Percentiles rank a stretch among this genome's conserved stretches.
Conservation (phyloP, 345 rosid genomes). For the Arabis alpina region DNA sequence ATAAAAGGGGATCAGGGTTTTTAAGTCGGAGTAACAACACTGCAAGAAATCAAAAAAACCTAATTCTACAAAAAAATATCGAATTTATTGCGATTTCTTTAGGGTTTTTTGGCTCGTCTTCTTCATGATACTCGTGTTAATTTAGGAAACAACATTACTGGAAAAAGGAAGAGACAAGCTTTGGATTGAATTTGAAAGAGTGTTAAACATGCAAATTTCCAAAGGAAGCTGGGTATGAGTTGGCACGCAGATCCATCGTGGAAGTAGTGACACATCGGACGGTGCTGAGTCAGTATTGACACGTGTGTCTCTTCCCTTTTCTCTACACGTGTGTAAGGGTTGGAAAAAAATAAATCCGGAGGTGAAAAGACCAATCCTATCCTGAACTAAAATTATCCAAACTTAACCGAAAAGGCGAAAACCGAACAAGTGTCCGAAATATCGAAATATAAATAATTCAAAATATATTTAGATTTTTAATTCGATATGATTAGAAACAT, state of each 20-base stretch:
- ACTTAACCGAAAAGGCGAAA: too few species aligned
- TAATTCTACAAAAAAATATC: not conserved
- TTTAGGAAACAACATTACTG: constrained; percentile 10
- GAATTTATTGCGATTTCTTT: not conserved
- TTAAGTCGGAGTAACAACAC: constrained; percentile 18
- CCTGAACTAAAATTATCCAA: too few species aligned
- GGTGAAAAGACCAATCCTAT: too few species aligned
- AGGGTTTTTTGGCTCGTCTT: constrained; percentile 5
- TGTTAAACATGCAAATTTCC: constrained; percentile 32
- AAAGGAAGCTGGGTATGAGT: constrained; percentile 29
- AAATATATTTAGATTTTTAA: too few species aligned
- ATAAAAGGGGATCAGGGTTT: constrained; percentile 41
- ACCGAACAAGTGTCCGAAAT: too few species aligned
- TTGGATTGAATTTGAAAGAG: constrained; percentile 19
- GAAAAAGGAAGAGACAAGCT: constrained; percentile 33
- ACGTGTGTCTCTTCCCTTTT: constrained; percentile 19
- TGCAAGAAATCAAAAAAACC: constrained; percentile 14
- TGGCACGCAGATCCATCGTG: constrained; percentile 42
- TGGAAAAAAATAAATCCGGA: too few species aligned
- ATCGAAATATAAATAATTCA: too few species aligned
- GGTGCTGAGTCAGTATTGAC: constrained; percentile 37
- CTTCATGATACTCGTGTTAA: not conserved
- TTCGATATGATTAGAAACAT: too few species aligned
- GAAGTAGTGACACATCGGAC: constrained; percentile 43
- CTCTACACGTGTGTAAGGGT: not conserved